A percentile compares a stretch with the other conserved stretches of the same genome.
These are phyloP conservation scores for Centrapalus pauciflorus DNA, from an alignment of 129 eudicot genomes.

Conservation along the genomic window DNA sequence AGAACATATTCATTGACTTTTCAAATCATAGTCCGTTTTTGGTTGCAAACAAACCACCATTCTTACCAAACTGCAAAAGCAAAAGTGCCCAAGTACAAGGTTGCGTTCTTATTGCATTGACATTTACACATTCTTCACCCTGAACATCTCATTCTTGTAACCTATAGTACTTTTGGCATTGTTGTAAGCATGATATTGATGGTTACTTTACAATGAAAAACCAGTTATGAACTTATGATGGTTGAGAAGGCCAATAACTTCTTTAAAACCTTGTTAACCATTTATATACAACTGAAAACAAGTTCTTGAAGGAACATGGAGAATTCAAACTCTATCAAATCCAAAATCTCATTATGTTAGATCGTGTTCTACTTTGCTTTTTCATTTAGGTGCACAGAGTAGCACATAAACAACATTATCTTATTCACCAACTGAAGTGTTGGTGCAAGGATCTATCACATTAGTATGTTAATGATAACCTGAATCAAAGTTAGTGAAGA, in stretches of 20 bases:
- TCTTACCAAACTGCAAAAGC: neutral
- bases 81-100: neutral
- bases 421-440: too few species aligned
- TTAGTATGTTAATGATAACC: neutral
- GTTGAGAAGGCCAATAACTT: neutral
- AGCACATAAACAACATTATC: neutral
- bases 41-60: neutral
- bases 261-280: neutral
- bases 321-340: neutral
- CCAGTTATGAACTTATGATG: neutral
- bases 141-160: neutral
- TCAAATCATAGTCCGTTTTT: neutral
- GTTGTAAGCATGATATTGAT: neutral
- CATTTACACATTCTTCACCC: neutral
- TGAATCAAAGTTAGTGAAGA: neutral
- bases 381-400: neutral
- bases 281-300: neutral
- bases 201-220: neutral
- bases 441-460: neutral
- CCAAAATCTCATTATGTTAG: neutral
- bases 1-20: neutral
- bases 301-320: neutral
- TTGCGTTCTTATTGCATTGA: neutral
- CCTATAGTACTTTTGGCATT: neutral
- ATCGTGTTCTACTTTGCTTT: too few species aligned